A percentile compares a stretch with the other conserved stretches of the same genome.
Evolutionary conservation across 768 basidiomycete genomes (phyloP).

Genomic region (Phlebiopsis gigantea): DNA sequence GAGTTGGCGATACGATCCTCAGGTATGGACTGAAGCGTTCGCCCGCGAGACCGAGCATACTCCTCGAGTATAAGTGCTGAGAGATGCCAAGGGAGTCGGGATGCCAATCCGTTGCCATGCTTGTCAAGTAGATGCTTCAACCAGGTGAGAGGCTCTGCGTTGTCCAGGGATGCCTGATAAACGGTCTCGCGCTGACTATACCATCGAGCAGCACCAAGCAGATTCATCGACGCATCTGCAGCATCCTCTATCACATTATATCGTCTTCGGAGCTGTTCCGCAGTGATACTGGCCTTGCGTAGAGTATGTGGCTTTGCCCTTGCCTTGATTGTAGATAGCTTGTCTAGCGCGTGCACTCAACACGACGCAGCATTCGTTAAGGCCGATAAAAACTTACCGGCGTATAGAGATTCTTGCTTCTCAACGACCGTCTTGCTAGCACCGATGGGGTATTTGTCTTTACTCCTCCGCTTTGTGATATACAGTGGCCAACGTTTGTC

Average conservation of each 20-base stretch:
- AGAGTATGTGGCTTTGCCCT: constrained; percentile 47
- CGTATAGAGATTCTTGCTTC: constrained; percentile 54
- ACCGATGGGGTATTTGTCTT: constrained; percentile 45
- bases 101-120: constrained; percentile 26
- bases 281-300: constrained; percentile 59
- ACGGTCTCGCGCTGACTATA: constrained; percentile 43
- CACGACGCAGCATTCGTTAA: neutral
- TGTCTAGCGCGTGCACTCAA: constrained; percentile 35
- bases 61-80: constrained; percentile 69
- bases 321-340: constrained; percentile 47
- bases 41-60: constrained; percentile 41
- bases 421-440: constrained; percentile 42
- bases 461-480: constrained; percentile 54
- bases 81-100: constrained; percentile 53
- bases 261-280: constrained; percentile 59
- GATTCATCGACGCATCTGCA: constrained; percentile 35
- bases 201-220: constrained; percentile 55
- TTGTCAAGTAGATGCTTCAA: constrained; percentile 58
- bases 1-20: constrained; percentile 28
- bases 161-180: constrained; percentile 50
- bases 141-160: constrained; percentile 70
- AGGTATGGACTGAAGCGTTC: constrained; percentile 39
- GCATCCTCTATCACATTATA: constrained; percentile 50
- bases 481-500: constrained; percentile 61
- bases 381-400: constrained; percentile 36